Percentiles rank a stretch among this genome's conserved stretches.
These are phyloP conservation scores for Microdochium nivale DNA, from an alignment of 2,329 filamentous ascomycete genomes.

Conservation along the genomic window DNA sequence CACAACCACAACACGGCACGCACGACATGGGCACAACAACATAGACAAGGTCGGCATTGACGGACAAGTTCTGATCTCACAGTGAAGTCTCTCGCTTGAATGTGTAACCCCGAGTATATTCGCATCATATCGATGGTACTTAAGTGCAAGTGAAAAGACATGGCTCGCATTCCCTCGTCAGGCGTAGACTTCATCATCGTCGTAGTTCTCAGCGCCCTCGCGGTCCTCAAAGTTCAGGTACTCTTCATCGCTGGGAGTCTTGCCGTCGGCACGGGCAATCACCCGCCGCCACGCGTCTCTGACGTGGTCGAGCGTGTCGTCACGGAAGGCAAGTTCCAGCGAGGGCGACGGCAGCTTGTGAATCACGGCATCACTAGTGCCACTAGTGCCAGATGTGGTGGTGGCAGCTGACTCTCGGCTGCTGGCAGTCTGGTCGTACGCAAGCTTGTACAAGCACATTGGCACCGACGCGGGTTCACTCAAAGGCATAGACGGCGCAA, in stretches of 20 bases:
- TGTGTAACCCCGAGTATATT: too few species aligned
- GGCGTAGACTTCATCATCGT: slow-evolving; percentile 44
- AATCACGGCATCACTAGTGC: not conserved
- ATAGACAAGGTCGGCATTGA: too few species aligned
- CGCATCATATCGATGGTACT: too few species aligned
- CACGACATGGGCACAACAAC: too few species aligned
- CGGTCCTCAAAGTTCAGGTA: slow-evolving; percentile 79
- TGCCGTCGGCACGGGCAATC: slow-evolving; percentile 13
- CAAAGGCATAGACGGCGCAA: slow-evolving; percentile 6
- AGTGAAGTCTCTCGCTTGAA: too few species aligned
- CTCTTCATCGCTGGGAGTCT: slow-evolving; percentile 35
- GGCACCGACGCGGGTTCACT: slow-evolving; percentile 6
- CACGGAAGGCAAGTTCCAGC: slow-evolving; percentile 66
- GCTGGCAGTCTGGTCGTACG: slow-evolving; percentile 40
- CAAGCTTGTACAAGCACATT: slow-evolving; percentile 39
- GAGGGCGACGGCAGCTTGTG: slow-evolving; percentile 44
- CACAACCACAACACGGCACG: too few species aligned
- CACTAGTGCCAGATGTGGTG: not conserved
- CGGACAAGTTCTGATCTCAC: too few species aligned
- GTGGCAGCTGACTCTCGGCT: not conserved
- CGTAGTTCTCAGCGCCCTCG: slow-evolving; percentile 45
- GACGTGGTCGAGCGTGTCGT: slow-evolving; percentile 58
- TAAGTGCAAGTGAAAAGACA: too few species aligned
- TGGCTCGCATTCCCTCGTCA: slow-evolving; percentile 9
- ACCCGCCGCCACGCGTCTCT: slow-evolving; percentile 52